Evolutionary conservation across 1,284 basidiomycete genomes (phyloP).

Genomic region (Fomitopsis betulina): DNA sequence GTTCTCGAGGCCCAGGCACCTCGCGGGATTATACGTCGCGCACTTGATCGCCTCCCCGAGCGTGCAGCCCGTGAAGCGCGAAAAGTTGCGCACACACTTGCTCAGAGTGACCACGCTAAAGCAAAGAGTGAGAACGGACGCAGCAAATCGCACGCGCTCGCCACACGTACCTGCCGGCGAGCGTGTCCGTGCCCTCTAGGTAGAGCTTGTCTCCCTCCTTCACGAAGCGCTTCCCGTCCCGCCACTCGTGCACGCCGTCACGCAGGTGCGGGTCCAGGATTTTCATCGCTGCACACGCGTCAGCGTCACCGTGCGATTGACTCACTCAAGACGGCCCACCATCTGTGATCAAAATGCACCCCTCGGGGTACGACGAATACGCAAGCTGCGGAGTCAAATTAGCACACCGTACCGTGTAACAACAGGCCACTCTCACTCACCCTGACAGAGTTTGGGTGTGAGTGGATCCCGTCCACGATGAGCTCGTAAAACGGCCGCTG

Average conservation of each 20-base stretch:
- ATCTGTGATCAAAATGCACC: conserved; percentile 87
- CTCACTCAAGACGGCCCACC: conserved; percentile 40
- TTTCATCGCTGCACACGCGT: conserved; percentile 60
- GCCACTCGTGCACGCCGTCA: conserved; percentile 86
- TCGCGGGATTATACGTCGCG: conserved; percentile 80
- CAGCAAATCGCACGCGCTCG: not conserved
- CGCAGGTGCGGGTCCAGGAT: conserved; percentile 81
- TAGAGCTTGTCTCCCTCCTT: conserved; percentile 82
- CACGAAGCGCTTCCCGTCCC: conserved; percentile 71
- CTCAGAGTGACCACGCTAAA: conserved; percentile 74
- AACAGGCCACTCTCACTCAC: conserved; percentile 34
- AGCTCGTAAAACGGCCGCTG: conserved; percentile 82
- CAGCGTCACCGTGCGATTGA: conserved; percentile 1
- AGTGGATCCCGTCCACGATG: conserved; percentile 90
- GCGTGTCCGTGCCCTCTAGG: conserved; percentile 80
- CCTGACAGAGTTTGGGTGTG: conserved; percentile 85
- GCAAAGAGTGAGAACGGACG: conserved; percentile 11
- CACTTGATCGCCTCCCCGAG: conserved; percentile 82
- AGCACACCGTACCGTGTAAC: not conserved
- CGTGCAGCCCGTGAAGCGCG: conserved; percentile 76
- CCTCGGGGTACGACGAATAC: conserved; percentile 76
- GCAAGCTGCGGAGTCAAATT: conserved; percentile 51
- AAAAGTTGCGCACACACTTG: conserved; percentile 82
- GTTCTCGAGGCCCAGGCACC: conserved; percentile 73
- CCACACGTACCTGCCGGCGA: conserved; percentile 69